These are phyloP conservation scores for Colletotrichum sp. DNA, from an alignment of 2,329 filamentous ascomycete species.

Conservation along the genomic window DNA sequence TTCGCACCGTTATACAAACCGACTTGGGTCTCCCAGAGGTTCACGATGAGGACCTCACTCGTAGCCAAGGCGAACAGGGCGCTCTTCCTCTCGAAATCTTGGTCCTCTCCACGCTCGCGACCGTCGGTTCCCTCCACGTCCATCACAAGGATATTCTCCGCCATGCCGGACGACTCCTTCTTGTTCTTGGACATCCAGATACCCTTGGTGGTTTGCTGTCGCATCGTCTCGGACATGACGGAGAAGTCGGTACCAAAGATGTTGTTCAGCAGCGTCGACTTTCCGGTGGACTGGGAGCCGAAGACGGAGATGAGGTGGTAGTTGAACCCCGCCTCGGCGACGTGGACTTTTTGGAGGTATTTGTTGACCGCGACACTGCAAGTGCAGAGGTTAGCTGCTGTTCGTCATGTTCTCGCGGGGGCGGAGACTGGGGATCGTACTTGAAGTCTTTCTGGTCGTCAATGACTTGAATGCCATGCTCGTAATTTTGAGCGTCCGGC, in stretches of 20 bases:
- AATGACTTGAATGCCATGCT: conserved; percentile 96
- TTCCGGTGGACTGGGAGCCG: conserved; percentile 97
- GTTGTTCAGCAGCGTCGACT: conserved; percentile 94
- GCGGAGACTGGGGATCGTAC: conserved; percentile 55
- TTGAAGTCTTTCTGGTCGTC: conserved; percentile 98
- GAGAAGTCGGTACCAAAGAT: conserved; percentile 96
- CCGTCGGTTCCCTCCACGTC: conserved; percentile 98
- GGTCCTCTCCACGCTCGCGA: conserved; percentile 93
- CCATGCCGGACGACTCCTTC: conserved; percentile 69
- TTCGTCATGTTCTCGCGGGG: background rate
- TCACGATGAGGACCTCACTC: conserved; percentile 96
- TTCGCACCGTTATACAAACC: conserved; percentile 98
- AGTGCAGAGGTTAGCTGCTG: background rate
- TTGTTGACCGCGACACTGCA: conserved; percentile 75
- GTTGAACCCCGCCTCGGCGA: conserved; percentile 93
- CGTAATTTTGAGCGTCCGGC: conserved; percentile 71
- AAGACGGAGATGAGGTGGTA: conserved; percentile 99
- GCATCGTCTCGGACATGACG: conserved; percentile 95
- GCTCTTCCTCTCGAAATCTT: conserved; percentile 98
- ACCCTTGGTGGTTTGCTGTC: conserved; percentile 96
- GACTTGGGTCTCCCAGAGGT: conserved; percentile 99
- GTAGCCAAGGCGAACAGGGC: conserved; percentile 96
- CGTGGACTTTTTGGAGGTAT: conserved; percentile 80
- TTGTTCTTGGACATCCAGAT: conserved; percentile 99
- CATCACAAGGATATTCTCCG: conserved; percentile 98